Conservation (phyloP, 1,139 yeast genomes). For the Pichia sp. region DNA sequence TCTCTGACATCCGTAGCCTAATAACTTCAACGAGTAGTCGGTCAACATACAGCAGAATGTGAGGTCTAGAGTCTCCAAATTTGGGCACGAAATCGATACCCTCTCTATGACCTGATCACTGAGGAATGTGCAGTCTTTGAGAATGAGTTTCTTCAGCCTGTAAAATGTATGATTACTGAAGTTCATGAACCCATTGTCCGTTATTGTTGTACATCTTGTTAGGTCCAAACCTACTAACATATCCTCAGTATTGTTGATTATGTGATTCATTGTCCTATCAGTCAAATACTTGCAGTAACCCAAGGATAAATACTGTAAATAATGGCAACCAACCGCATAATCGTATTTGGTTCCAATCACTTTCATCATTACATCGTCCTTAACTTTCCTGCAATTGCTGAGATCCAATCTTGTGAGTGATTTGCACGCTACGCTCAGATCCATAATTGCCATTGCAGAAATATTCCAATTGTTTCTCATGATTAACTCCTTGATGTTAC, state of each 20-base stretch:
- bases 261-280: conserved; percentile 60
- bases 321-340: conserved; percentile 48
- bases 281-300: conserved; percentile 75
- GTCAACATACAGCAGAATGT: conserved; percentile 75
- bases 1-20: conserved; percentile 60
- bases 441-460: conserved; percentile 78
- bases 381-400: conserved; percentile 68
- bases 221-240: conserved; percentile 56
- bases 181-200: conserved; percentile 66
- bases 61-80: conserved; percentile 52
- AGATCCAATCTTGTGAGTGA: conserved; percentile 58
- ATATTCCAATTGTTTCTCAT: conserved; percentile 77
- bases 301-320: conserved; percentile 49
- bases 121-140: conserved; percentile 71
- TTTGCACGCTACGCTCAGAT: conserved; percentile 61
- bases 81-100: conserved; percentile 58
- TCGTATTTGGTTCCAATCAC: conserved; percentile 51
- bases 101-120: conserved; percentile 63
- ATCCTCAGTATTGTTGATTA: conserved; percentile 55
- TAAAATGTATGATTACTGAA: conserved; percentile 60
- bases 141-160: conserved; percentile 46
- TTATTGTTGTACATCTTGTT: conserved; percentile 72
- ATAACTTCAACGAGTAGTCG: conserved; percentile 62
- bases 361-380: conserved; percentile 66
- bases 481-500: conserved; percentile 49